Base-by-base conservation (phyloP, 352 stramenopile species). In the Globisporangium irregulare region DNA sequence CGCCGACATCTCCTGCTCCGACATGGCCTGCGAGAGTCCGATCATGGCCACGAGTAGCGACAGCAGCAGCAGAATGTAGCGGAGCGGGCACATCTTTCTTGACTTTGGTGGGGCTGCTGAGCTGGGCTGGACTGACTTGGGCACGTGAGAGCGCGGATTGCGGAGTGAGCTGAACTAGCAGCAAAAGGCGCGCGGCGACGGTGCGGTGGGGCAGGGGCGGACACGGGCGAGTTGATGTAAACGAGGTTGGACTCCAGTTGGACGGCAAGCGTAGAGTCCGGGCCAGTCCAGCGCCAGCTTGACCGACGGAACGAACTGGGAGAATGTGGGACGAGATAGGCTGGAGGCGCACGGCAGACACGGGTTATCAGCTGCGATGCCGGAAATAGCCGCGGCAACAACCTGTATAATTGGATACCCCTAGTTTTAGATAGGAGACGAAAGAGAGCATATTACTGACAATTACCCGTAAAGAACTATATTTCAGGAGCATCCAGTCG, bases 21-120 rank as follows among this genome's bases (percentile, higher is more conserved):
- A 78, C 79, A 92, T 86, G 60, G 86, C 84, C 68, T 95, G 88
- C 57, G 86, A 87, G 10, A 94, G 70, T 0, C 88, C 88, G 61
- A 95, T 92, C 79, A 93, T 87, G 22, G 88, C 88, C 54, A 95
- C 86, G 15, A 95, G 74, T 43, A 95, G 77, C 73, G 88, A 95
- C 38, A 95, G 77, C 64, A 90, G 70, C 62, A 95, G 77, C 65
- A 95, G 74, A 68, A 95, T 89, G 79, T 95, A 95, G 71, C 88
- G 88, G 8, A 95, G 79, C 50, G 88, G 88, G 56, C 88, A 95
- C 86, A 95, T 94, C n/a, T 29, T 27, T 64, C 10, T 15, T 34
- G 36, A 34, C 36, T 14, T 9, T 22, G 56, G 38, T 27, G 25
- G 12, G 53, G 7, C 10, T 27, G 20, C 43, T 22, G 25, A 27